These are phyloP conservation scores for Gillenia trifoliata DNA, from an alignment of 306 rosid species.

Conservation along the genomic window DNA sequence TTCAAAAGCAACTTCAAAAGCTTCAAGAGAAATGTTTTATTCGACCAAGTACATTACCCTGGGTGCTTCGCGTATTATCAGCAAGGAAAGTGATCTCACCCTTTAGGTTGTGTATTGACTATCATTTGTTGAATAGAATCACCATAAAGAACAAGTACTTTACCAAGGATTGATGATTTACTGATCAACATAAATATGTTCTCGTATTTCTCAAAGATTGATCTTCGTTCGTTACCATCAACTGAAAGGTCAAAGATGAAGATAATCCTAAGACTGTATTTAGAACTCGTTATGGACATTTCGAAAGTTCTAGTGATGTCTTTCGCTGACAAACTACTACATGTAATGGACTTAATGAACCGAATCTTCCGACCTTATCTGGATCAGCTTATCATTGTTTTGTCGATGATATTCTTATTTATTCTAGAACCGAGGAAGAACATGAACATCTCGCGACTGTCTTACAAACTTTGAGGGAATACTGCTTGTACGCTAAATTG, in stretches of 20 bases:
- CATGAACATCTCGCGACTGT: not conserved
- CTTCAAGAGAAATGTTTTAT: not conserved
- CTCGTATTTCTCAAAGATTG: too few species aligned
- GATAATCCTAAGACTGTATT: too few species aligned
- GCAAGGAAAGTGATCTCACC: not conserved
- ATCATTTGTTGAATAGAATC: not conserved
- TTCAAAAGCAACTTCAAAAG: not conserved
- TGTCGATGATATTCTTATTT: not conserved
- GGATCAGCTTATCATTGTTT: not conserved
- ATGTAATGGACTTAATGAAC: not conserved
- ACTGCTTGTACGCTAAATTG: not conserved
- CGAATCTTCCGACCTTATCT: not conserved
- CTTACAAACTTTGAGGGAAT: not conserved
- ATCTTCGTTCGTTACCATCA: too few species aligned
- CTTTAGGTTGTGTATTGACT: not conserved
- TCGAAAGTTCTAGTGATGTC: not conserved
- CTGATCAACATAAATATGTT: not conserved
- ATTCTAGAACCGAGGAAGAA: not conserved
- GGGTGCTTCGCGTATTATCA: not conserved
- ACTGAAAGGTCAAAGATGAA: too few species aligned
- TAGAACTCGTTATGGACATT: too few species aligned
- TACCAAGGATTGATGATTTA: not conserved
- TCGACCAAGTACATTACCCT: not conserved
- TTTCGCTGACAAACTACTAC: not conserved
- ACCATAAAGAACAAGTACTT: not conserved